A percentile compares a stretch with the other conserved stretches of the same genome.
phyloP scores from a whole-genome alignment of 2,329 filamentous ascomycete genomes.

The Macrophomina phaseolina region DNA sequence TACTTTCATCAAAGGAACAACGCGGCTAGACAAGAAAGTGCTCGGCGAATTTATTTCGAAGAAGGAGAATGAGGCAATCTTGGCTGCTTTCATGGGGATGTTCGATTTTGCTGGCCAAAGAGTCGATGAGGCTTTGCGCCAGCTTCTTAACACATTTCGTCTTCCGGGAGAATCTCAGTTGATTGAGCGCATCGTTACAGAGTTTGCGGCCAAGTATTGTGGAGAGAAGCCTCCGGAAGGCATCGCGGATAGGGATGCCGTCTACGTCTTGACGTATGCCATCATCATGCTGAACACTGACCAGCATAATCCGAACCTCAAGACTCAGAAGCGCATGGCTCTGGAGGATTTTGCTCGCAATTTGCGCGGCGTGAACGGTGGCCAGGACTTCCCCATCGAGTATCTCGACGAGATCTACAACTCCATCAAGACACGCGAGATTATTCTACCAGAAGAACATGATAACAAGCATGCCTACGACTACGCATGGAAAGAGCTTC shows the following conservation, averaged over 20 bases:
- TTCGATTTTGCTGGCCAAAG: slow-evolving; percentile 88
- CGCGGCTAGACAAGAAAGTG: slow-evolving; percentile 85
- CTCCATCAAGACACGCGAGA: slow-evolving; percentile 90
- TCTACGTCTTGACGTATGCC: slow-evolving; percentile 90
- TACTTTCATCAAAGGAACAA: slow-evolving; percentile 85
- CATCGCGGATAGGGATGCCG: slow-evolving; percentile 83
- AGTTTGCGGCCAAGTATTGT: slow-evolving; percentile 87
- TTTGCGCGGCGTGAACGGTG: slow-evolving; percentile 85
- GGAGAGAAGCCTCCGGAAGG: slow-evolving; percentile 71
- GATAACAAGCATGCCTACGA: slow-evolving; percentile 97
- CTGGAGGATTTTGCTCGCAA: slow-evolving; percentile 83
- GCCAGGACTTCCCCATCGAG: slow-evolving; percentile 80
- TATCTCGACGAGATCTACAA: slow-evolving; percentile 88
- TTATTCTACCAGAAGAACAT: slow-evolving; percentile 95
- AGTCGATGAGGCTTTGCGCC: slow-evolving; percentile 86
- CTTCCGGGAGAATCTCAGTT: slow-evolving; percentile 90
- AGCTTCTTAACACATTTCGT: slow-evolving; percentile 89
- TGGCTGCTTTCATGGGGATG: slow-evolving; percentile 82
- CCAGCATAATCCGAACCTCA: slow-evolving; percentile 92
- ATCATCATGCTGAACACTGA: slow-evolving; percentile 99
- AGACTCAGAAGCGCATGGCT: slow-evolving; percentile 79
- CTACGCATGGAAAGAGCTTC: slow-evolving; percentile 93
- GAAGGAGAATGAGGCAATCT: slow-evolving; percentile 80
- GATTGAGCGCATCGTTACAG: slow-evolving; percentile 89
- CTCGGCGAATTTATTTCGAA: slow-evolving; percentile 95